Evolutionary conservation across 257 asterid genomes (phyloP).

Genomic region (Henckelia pumila): DNA sequence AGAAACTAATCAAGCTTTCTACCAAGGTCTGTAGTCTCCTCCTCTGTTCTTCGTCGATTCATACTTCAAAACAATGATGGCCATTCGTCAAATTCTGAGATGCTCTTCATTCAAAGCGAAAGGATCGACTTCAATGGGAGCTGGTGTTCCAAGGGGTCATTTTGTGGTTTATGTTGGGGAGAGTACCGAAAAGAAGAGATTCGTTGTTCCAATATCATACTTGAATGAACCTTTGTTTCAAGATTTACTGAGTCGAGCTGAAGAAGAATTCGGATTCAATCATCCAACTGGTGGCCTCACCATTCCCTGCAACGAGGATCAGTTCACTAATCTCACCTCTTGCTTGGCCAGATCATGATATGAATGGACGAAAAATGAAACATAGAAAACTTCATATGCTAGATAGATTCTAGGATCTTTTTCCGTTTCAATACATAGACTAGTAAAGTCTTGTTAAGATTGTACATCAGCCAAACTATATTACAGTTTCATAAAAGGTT

Average conservation of each 20-base stretch:
- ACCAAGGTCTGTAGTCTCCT: background rate
- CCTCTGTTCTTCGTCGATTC: background rate
- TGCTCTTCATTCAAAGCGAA: background rate
- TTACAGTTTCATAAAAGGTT: background rate
- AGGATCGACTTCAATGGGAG: background rate
- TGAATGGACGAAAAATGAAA: no score
- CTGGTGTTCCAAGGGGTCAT: background rate
- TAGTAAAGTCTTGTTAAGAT: background rate
- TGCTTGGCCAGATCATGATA: background rate
- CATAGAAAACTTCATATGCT: no score
- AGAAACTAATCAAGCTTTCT: no score
- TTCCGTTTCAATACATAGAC: background rate
- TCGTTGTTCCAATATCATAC: background rate
- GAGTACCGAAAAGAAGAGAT: background rate
- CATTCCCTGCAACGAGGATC: background rate
- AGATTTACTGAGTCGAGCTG: background rate
- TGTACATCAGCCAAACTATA: background rate
- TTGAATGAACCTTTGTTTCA: background rate
- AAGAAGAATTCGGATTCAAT: background rate
- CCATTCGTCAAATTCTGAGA: background rate
- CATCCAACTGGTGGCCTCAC: background rate
- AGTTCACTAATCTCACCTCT: background rate
- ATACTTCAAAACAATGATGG: background rate
- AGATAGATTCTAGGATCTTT: no score
- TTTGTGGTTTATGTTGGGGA: background rate